Evolutionary conservation across 2,329 filamentous ascomycete genomes (phyloP).

Genomic region (Fonsecaea multimorphosa): DNA sequence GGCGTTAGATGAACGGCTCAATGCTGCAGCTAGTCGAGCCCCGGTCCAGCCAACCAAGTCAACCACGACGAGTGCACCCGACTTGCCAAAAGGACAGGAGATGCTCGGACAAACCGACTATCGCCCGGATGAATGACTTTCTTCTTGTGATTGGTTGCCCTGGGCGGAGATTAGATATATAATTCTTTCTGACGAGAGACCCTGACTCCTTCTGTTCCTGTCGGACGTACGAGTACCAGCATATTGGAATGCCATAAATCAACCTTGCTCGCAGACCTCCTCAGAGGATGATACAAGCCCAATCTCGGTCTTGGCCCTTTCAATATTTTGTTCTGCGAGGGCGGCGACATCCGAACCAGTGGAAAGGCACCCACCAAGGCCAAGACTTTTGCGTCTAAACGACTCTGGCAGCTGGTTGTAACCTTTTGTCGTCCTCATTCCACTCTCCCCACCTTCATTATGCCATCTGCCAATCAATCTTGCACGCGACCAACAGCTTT

Average conservation of each 20-base stretch:
- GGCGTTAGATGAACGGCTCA: constrained; percentile 87
- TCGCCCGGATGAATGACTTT: constrained; percentile 48
- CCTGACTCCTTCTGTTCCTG: not conserved
- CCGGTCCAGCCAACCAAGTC: constrained; percentile 46
- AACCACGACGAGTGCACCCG: constrained; percentile 41
- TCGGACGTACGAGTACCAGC: constrained; percentile 1
- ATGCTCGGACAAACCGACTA: constrained; percentile 49
- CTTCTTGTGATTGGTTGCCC: constrained; percentile 8
- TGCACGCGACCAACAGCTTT: constrained; percentile 9
- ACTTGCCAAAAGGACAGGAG: constrained; percentile 39
- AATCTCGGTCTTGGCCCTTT: constrained; percentile 3
- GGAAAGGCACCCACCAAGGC: not conserved
- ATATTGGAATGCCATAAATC: not conserved
- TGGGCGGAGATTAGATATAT: constrained; percentile 1
- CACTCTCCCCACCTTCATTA: not conserved
- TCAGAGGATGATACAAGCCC: not conserved
- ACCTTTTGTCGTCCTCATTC: not conserved
- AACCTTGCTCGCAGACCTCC: not conserved
- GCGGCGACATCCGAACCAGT: constrained; percentile 16
- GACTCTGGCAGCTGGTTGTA: not conserved
- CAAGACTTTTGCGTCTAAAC: not conserved
- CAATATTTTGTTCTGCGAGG: not conserved
- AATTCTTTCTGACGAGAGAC: not conserved
- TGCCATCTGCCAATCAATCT: constrained; percentile 14
- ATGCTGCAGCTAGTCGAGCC: constrained; percentile 72